Conservation (phyloP, 108 stramenopile species). For the Schizochytrium sp. region DNA sequence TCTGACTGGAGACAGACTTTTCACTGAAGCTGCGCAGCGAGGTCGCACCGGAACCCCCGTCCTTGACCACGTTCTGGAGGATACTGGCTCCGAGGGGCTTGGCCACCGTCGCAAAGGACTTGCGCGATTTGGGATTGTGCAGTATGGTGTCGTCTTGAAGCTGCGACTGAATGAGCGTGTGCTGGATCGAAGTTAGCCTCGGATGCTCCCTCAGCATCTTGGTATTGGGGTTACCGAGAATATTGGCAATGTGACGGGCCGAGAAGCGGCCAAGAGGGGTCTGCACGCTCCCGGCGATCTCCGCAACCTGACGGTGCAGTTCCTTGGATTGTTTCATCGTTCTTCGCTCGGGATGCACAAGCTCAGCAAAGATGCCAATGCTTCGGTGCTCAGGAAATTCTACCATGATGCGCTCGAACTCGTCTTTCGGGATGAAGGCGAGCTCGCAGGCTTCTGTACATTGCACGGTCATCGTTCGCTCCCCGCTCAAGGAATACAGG, state of each 20-base stretch:
- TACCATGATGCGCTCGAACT: slow-evolving; percentile 5
- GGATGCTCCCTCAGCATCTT: not conserved
- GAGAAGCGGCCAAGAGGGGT: not conserved
- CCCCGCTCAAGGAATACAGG: not conserved
- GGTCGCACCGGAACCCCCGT: not conserved
- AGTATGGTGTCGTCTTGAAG: not conserved
- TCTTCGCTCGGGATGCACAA: not conserved
- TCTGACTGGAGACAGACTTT: not conserved
- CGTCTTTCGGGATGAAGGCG: not conserved
- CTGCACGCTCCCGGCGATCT: not conserved
- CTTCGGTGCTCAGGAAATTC: slow-evolving; percentile 7
- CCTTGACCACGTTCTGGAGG: too few relatives aligned
- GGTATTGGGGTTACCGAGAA: not conserved
- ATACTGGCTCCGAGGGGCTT: too few relatives aligned
- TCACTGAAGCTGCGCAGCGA: not conserved
- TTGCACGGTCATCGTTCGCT: not conserved
- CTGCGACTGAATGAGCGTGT: not conserved
- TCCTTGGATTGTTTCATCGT: not conserved
- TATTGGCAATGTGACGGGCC: not conserved
- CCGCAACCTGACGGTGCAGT: not conserved
- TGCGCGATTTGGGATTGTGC: not conserved
- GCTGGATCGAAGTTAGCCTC: not conserved
- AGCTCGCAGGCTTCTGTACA: not conserved
- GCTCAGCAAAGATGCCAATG: not conserved
- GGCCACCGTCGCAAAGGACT: not conserved